Base-by-base conservation (phyloP, 2,329 filamentous ascomycete genomes). In the Botrytis fragariae region DNA sequence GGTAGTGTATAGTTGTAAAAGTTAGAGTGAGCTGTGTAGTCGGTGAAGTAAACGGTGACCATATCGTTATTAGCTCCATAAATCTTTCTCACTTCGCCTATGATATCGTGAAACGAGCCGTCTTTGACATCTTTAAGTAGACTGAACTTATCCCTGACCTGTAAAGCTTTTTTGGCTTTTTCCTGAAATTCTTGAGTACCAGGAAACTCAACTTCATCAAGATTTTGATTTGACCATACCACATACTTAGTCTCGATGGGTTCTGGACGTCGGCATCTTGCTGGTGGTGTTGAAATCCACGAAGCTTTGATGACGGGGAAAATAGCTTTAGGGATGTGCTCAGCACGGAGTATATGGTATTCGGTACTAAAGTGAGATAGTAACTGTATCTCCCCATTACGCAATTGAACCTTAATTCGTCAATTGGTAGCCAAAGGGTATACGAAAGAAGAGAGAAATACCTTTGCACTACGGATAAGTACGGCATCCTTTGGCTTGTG, bases 1-100 rank as follows among this genome's bases (percentile, higher is more conserved):
- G 80, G 79, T 74, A 78, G 82, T 18, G 79, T 78, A 67, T 83
- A 81, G 76, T 76, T 77, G 76, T 86, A 91, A 73, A 98, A 90
- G 1, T 79, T 74, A 0, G 84, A 79, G 78, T 98, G 93, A 69
- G 88, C 83, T 0, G 94, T 97, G 81, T 95, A 97, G 81, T 98
- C 95, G 0, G 93, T 92, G 29, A 97, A 84, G 84, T 94, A 94
- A 0, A 97, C 76, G 8, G 89, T 88, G 20, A 88, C 82, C 73
- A 82, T 87, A 39, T 87, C 85, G 48, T 81, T 84, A 57, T 82
- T 81, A 39, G 78, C 80, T 22, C 82, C 79, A 76, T 84, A 88
- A 0, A 86, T 83, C 76, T 87, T 90, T 64, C 94, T 87, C 3
- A 97, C 88, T 79, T 95, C 87, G 2, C 88, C 94, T 29, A 93